Evolutionary conservation across 2,329 filamentous ascomycete species (phyloP), one percentile per base, ranked within the genome.

Genomic region (Ophiostoma ips): DNA sequence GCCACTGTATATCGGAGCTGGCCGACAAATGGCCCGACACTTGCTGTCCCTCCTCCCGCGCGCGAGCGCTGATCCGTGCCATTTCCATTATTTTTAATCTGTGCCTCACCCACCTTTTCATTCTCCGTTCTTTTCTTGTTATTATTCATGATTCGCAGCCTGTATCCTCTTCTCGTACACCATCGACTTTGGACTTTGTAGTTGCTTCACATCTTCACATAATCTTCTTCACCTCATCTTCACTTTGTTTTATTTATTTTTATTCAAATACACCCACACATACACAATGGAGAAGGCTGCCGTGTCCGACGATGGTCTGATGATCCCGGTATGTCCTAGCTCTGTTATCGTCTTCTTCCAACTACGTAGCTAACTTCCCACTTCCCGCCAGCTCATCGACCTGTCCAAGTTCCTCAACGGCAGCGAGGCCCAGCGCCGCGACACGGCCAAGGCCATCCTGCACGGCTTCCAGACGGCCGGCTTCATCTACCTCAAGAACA

Each of bases 401-500:
- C 89, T 94, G 63, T 78, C 77, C 12, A 71, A 71, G 40, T 92
- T 89, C 64, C 76, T 86, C 21, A 65, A 72, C 51, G 83, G 83
- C 33, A 71, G 73, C 18, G 68, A 75, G 0, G 59, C 71, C 10
- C 70, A 83, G 57, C 83, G 82, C 58, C 68, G 73, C 47, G 66
- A 73, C 40, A 79, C 84, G 1, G 88, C 87, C 19, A 66, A 78
- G 49, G 77, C 83, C 37, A 81, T 95, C 57, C 79, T 90, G 12
- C 62, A 79, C 49, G 88, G 86, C 38, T 94, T 95, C 69, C 84
- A 88, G 59, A 82, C 76, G 1, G 84, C 88, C 2, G 89, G 89
- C 51, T 95, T 95, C 70, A 77, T 95, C 61, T 95, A 95, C 66
- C 77, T 94, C 36, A 81, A 81, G 58, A 85, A 90, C 64, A 81